These are phyloP conservation scores for Erigeron philadelphicus DNA, from an alignment of 140 eudicot genomes.

Conservation along the genomic window DNA sequence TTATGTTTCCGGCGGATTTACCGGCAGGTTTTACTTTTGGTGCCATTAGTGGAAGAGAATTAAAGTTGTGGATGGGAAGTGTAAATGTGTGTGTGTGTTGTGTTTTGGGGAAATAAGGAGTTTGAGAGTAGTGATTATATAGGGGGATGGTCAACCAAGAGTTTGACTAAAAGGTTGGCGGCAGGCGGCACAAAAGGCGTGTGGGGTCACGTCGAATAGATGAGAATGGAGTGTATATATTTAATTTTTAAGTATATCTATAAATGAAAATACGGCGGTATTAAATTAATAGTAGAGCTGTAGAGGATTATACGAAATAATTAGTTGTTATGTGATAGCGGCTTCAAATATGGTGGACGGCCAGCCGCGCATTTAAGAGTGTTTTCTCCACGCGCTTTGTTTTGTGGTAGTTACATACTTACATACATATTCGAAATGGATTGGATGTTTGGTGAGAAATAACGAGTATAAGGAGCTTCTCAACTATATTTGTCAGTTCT, in stretches of 20 bases:
- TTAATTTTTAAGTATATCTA: background rate
- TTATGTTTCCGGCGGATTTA: background rate
- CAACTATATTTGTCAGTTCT: no score
- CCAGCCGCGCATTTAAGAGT: no score
- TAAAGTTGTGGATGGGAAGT: background rate
- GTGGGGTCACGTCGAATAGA: constrained; percentile 25
- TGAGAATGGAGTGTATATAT: background rate
- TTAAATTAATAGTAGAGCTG: background rate
- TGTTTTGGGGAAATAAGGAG: background rate
- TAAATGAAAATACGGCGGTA: constrained; percentile 10
- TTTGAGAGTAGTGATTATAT: constrained; percentile 14
- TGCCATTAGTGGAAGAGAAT: constrained; percentile 10
- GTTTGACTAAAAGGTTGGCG: constrained; percentile 30
- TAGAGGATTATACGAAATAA: constrained; percentile 18
- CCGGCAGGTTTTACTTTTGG: constrained; percentile 20
- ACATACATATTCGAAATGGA: no score
- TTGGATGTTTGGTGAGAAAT: no score
- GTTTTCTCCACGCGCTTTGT: no score
- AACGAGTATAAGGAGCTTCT: no score
- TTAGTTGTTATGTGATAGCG: constrained; percentile 11
- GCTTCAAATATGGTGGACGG: background rate
- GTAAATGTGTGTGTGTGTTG: constrained; percentile 1
- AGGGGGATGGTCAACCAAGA: constrained; percentile 11
- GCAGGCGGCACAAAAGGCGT: constrained; percentile 26
- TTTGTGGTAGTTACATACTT: no score